A percentile compares a stretch with the other conserved stretches of the same genome.
These are phyloP conservation scores for Clarireedia monteithiana DNA, from an alignment of 2,329 filamentous ascomycete species.

Conservation along the genomic window DNA sequence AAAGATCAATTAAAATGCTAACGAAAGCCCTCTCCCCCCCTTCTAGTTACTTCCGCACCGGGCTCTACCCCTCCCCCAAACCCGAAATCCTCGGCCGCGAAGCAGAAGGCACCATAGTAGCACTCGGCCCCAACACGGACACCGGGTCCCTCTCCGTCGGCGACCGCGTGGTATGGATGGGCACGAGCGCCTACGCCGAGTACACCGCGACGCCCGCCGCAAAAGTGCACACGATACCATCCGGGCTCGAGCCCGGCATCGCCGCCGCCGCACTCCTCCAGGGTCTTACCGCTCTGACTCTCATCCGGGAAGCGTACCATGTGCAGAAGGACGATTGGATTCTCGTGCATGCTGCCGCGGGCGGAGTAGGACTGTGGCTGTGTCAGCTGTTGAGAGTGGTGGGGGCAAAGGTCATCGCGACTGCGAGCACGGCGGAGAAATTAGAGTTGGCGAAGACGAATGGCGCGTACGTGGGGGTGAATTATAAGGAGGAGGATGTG, in stretches of 20 bases:
- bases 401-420: slow-evolving; percentile 73
- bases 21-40: background rate
- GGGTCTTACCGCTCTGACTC: slow-evolving; percentile 73
- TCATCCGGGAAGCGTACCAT: slow-evolving; percentile 64
- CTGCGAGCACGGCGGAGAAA: slow-evolving; percentile 68
- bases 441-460: slow-evolving; percentile 58
- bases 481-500: slow-evolving; percentile 55
- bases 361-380: slow-evolving; percentile 69
- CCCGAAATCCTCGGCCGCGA: slow-evolving; percentile 78
- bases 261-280: slow-evolving; percentile 67
- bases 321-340: slow-evolving; percentile 75
- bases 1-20: background rate
- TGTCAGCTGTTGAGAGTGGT: slow-evolving; percentile 65
- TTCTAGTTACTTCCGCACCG: slow-evolving; percentile 73
- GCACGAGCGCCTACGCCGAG: slow-evolving; percentile 45
- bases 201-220: slow-evolving; percentile 46
- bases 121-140: slow-evolving; percentile 43
- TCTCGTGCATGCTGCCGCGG: slow-evolving; percentile 78
- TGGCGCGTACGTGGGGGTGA: slow-evolving; percentile 65
- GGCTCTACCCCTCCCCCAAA: slow-evolving; percentile 65
- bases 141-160: slow-evolving; percentile 50
- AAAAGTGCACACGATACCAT: slow-evolving; percentile 56
- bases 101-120: slow-evolving; percentile 63
- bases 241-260: slow-evolving; percentile 49
- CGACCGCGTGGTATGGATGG: slow-evolving; percentile 65